Evolutionary conservation across 371 early-diverging fungal genomes (phyloP), one percentile per base, ranked within the genome.

Genomic region (Mortierella sp.): DNA sequence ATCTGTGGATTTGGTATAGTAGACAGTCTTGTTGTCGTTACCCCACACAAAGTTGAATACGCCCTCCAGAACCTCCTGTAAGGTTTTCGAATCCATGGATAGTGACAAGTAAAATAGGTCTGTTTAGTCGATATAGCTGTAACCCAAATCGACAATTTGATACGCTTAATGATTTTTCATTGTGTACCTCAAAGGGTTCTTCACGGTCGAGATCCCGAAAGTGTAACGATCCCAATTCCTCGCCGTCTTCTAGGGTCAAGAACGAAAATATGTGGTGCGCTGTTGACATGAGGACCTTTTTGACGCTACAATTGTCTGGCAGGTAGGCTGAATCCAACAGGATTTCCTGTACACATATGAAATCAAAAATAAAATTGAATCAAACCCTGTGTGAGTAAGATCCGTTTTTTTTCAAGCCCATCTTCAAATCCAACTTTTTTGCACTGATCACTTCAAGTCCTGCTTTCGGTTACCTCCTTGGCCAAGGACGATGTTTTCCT

Each of bases 11-110:
- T 90, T 88, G 15, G 95, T 96, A 70, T 94, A 95, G 57, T 89
- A 94, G 2, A 96, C 80, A 38, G 86, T 86, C 58, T 69, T 78
- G 63, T 71, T 77, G 62, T 88, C 84, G 40, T 88, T 89, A 6
- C 91, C 90, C 94, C 95, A 96, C 5, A 92, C 94, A 86, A 95
- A 95, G 74, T 94, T 94, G 83, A 94, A 94, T 0, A 94, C 91
- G 41, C 87, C 86, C 32, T 89, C 86, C n/a, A 94, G 74, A 1
- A 86, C 85, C 67, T 92, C 89, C 85, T 91, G 52, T 15, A 55
- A 36, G 36, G 36, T 36, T 36, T 36, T 36, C 7, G 6, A 6
- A 3, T 36, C 7, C 36, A 36, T 36, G 6, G 36, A 36, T 36
- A 36, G 36, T 3, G 36, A 36, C 36, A 36, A 36, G 36, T 0